Base-by-base conservation (phyloP, 2,329 filamentous ascomycete genomes). In the Elsinoe australis region DNA sequence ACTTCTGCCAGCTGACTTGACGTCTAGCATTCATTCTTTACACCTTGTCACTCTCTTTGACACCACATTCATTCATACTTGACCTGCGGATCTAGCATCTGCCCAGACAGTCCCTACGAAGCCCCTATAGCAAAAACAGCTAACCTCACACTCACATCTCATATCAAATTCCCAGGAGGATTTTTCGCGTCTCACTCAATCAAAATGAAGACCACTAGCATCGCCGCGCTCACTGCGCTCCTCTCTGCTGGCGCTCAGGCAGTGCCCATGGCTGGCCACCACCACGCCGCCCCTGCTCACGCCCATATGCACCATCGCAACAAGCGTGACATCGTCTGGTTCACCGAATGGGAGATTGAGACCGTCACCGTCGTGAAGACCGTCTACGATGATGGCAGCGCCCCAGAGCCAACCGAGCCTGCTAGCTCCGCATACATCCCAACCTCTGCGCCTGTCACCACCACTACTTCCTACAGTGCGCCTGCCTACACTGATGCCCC, bases 291-390 rank as follows among this genome's bases (percentile, higher is more conserved):
- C 4, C 31, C 31, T n/a, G 31, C 24, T 19, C 45, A 48, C 18
- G 33, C 15, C n/a, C 32, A 48, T 33, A 18, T 29, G 21, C 45
- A 48, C 34, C 18, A 24, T 18, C 39, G 39, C 39, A 57, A 61
- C 54, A 66, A 68, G 52, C 66, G 67, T 52, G 68, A 68, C 44
- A 59, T 73, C 29, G 70, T 73, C 47, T 74, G 67, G 64, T 65
- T 72, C 53, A 76, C 73, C 21, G 66, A 73, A 39, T 68, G 65
- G 29, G 65, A 70, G 17, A 61, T 69, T 45, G 70, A 69, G 47
- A 67, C 69, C 56, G 69, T 71, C 48, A 77, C 72, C 33, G 61
- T 77, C 42, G 71, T 69, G 51, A 68, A 65, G 53, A 74, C 71
- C 51, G 53, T 78, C 60, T 73, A 66, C 64, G 64, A 71, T 17